Base-by-base conservation (phyloP, 2,329 filamentous ascomycete species). In the Nannizziopsis barbatae region DNA sequence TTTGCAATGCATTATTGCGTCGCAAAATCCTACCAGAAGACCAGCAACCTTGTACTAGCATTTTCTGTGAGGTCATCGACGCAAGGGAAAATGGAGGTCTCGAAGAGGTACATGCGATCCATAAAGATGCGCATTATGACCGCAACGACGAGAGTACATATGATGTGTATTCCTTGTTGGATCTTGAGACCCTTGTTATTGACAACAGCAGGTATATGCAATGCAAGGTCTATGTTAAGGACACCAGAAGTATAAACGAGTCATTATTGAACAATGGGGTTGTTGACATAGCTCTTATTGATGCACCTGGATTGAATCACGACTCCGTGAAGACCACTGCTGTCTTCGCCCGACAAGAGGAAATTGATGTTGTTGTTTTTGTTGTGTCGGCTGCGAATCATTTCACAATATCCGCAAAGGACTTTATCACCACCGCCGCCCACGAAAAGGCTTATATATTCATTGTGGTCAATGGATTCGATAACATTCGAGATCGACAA, bases 371-470 rank as follows among this genome's bases (percentile, higher is more conserved):
- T 0, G 92, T 98, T 1, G 89, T 98, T 0, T 98, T 98, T 59
- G 92, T 98, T 31, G 92, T 98, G 4, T 95, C 89, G 9, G 92
- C 92, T 2, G 88, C 90, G 20, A 98, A 98, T 56, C 92, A 98
- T 67, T 96, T 98, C 62, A 98, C 92, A 0, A 80, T 94, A 47
- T 95, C 92, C 0, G 89, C 92, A n/a, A 93, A 86, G 67, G 92
- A 98, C 59, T 98, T 98, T 61, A 95, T 98, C 53, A 85, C 86
- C 74, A 90, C 90, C 44, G 92, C 92, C 1, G 92, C 92, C 0
- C 81, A 90, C 36, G 92, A 98, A 62, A 98, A 98, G 68, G 90
- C 92, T 0, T 98, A 98, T 62, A 89, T 98, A 53, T 98, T 98
- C 65, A 94, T 98, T 66, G 92, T 98, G 11, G 92, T 98, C 56